Conservation (phyloP, 768 basidiomycete species). For the Kwoniella dendrophila region DNA sequence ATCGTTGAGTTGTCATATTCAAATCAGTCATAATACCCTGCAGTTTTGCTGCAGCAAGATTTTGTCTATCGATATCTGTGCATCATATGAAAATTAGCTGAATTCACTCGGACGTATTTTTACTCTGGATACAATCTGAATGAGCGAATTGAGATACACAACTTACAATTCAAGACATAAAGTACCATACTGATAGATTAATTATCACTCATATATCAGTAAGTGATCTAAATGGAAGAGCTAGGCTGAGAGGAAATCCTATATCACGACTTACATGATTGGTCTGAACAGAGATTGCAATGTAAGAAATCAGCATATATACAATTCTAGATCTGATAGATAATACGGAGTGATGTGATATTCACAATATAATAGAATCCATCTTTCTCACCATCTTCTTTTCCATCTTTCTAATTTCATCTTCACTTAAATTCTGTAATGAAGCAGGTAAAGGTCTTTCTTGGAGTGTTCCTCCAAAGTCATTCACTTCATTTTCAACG, state of each 20-base stretch:
- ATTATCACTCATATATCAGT: not conserved
- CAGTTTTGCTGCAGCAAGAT: slow-evolving; percentile 47
- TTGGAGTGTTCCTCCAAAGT: too few species aligned
- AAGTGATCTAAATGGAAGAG: not conserved
- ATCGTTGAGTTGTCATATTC: slow-evolving; percentile 41
- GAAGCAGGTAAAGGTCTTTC: slow-evolving; percentile 31
- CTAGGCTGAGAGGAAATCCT: not conserved
- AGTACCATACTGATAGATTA: slow-evolving; percentile 15
- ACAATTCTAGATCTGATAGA: not conserved
- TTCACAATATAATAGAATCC: slow-evolving; percentile 41
- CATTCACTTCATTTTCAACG: slow-evolving; percentile 7
- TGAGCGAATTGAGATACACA: not conserved
- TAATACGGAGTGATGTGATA: not conserved
- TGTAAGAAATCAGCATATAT: not conserved
- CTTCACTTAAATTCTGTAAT: slow-evolving; percentile 24
- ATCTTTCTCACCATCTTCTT: slow-evolving; percentile 44
- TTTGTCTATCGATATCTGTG: slow-evolving; percentile 43
- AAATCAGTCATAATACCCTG: slow-evolving; percentile 48
- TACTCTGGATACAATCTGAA: too few species aligned
- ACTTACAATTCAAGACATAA: slow-evolving; percentile 42
- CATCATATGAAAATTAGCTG: not conserved
- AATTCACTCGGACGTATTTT: not conserved
- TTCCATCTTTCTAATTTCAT: slow-evolving; percentile 31
- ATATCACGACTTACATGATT: slow-evolving; percentile 12
- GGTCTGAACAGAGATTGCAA: not conserved